These are phyloP conservation scores for Lepidopterella palustris DNA, from an alignment of 495 filamentous ascomycete species.

Conservation along the genomic window DNA sequence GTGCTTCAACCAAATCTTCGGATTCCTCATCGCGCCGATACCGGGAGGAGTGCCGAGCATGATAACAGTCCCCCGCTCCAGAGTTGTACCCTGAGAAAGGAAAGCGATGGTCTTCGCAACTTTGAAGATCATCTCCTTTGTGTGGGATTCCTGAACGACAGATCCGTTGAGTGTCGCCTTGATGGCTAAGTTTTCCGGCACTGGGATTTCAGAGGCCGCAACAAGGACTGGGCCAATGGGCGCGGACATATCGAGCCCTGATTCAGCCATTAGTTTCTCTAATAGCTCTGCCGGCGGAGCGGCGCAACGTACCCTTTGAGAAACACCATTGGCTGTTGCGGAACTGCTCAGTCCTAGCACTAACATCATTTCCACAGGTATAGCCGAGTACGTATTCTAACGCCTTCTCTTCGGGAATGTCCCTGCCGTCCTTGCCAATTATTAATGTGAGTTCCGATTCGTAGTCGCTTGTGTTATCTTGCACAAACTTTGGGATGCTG, in stretches of 20 bases:
- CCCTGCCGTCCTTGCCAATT: slow-evolving; percentile 38
- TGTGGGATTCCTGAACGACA: slow-evolving; percentile 44
- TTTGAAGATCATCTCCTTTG: slow-evolving; percentile 48
- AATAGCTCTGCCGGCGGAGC: not conserved
- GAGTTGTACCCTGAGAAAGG: slow-evolving; percentile 3
- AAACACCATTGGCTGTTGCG: slow-evolving; percentile 40
- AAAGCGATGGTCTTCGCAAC: slow-evolving; percentile 17
- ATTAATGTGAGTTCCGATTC: slow-evolving; percentile 43
- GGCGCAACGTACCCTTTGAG: slow-evolving; percentile 34
- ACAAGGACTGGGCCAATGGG: not conserved
- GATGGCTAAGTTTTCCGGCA: slow-evolving; percentile 36
- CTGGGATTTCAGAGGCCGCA: slow-evolving; percentile 9
- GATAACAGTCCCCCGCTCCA: not conserved
- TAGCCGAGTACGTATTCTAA: slow-evolving; percentile 43
- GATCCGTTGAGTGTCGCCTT: slow-evolving; percentile 44
- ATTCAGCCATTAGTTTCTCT: not conserved
- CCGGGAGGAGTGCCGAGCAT: not conserved
- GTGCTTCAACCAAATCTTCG: not conserved
- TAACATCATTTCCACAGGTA: slow-evolving; percentile 41
- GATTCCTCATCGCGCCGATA: not conserved
- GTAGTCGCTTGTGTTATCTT: slow-evolving; percentile 46
- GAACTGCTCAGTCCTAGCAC: slow-evolving; percentile 36
- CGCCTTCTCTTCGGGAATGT: slow-evolving; percentile 40
- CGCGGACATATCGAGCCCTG: not conserved
- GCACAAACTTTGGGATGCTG: slow-evolving; percentile 41